phyloP scores from a whole-genome alignment of 805 yeast species.

The Zygosaccharomyces gambellarensis region DNA sequence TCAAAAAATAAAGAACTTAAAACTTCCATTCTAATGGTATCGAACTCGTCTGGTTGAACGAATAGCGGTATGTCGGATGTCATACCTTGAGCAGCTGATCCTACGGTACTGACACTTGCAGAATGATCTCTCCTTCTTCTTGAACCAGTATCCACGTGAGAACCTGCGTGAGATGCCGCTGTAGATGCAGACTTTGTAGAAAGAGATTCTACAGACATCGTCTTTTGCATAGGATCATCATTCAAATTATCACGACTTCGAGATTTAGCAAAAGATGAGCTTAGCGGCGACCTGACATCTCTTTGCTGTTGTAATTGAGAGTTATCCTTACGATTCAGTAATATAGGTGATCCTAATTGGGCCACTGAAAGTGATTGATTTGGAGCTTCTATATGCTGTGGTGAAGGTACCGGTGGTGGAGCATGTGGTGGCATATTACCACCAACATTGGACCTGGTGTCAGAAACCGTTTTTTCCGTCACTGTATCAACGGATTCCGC shows the following conservation, averaged over 20 bases:
- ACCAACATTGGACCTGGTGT: not conserved
- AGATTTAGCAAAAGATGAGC: conserved; percentile 2
- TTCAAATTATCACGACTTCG: not conserved
- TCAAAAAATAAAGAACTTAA: conserved; percentile 44
- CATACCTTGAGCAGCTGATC: conserved; percentile 10
- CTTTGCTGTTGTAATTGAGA: not conserved
- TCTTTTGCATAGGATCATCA: not conserved
- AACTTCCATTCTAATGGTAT: conserved; percentile 45
- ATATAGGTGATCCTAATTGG: conserved; percentile 23
- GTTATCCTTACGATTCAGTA: conserved; percentile 14
- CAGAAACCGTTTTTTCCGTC: not conserved
- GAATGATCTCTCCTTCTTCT: conserved; percentile 11
- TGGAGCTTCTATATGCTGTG: conserved; percentile 8
- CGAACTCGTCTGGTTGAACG: conserved; percentile 55
- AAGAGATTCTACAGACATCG: conserved; percentile 6
- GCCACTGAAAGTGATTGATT: conserved; percentile 3
- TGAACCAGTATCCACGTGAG: conserved; percentile 1
- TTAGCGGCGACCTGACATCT: conserved; percentile 4
- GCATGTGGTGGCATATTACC: conserved; percentile 9
- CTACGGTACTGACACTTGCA: conserved; percentile 11
- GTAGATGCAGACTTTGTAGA: conserved; percentile 9
- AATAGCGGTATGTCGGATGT: conserved; percentile 44
- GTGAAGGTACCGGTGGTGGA: conserved; percentile 14
- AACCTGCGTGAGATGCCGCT: conserved; percentile 4
- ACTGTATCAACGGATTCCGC: conserved; percentile 5